Conservation (phyloP, 345 rosid species). For the Salix purpurea region DNA sequence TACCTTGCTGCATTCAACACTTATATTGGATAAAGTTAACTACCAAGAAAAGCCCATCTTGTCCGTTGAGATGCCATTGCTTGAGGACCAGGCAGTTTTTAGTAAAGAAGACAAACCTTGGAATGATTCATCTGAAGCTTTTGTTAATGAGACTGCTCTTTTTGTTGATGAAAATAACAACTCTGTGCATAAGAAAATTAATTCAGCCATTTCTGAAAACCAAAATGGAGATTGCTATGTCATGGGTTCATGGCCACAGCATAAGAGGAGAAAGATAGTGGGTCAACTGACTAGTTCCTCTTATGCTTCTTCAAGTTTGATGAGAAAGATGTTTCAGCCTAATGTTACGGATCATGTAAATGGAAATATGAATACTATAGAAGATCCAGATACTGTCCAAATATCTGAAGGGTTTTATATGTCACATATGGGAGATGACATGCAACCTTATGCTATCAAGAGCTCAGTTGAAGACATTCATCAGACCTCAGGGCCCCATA, state of each 20-base stretch:
- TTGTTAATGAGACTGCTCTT: background rate
- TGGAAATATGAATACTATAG: conserved; percentile 11
- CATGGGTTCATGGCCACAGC: conserved; percentile 35
- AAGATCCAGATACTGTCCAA: conserved; percentile 7
- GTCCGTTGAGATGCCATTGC: conserved; percentile 19
- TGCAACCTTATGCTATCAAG: conserved; percentile 23
- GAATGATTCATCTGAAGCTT: conserved; percentile 24
- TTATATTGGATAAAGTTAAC: conserved; percentile 17
- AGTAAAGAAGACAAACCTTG: conserved; percentile 18
- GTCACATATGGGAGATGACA: conserved; percentile 30
- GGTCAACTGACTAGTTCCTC: conserved; percentile 16
- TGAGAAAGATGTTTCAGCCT: conserved; percentile 29
- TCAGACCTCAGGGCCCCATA: conserved; percentile 21
- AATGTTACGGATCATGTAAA: conserved; percentile 14
- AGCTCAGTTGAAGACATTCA: conserved; percentile 19
- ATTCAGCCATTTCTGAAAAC: background rate
- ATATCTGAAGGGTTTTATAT: conserved; percentile 19
- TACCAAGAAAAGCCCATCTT: conserved; percentile 20
- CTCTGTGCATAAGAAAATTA: conserved; percentile 17
- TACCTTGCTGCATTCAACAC: conserved; percentile 19
- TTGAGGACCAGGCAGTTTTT: conserved; percentile 18
- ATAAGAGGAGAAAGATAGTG: conserved; percentile 47
- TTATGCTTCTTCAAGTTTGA: conserved; percentile 36
- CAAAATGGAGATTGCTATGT: conserved; percentile 9
- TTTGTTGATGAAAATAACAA: conserved; percentile 11